A percentile compares a stretch with the other conserved stretches of the same genome.
These are phyloP conservation scores for Penicillium sp. DNA, from an alignment of 2,329 filamentous ascomycete species.

Conservation along the genomic window DNA sequence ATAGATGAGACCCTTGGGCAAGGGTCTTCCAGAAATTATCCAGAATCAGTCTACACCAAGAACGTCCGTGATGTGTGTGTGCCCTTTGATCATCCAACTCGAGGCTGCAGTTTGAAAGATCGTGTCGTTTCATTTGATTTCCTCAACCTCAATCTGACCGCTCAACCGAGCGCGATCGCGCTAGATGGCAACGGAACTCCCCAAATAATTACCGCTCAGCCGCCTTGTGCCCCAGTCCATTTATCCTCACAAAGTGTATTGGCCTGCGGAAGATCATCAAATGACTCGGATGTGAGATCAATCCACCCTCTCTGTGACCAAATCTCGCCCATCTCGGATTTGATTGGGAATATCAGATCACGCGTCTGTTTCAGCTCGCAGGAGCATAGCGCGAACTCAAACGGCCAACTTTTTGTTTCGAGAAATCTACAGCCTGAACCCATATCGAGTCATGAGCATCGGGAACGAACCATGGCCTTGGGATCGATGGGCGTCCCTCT, in stretches of 20 bases:
- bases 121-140: constrained; percentile 64
- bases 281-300: constrained; percentile 31
- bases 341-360: constrained; percentile 32
- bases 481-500: constrained; percentile 31
- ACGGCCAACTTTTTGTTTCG: constrained; percentile 8
- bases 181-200: constrained; percentile 55
- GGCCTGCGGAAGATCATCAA: constrained; percentile 31
- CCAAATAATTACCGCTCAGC: constrained; percentile 51
- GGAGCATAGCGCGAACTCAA: constrained; percentile 6
- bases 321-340: constrained; percentile 30
- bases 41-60: constrained; percentile 49
- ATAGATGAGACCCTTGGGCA: constrained; percentile 44
- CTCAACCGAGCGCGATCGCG: constrained; percentile 55
- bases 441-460: constrained; percentile 40
- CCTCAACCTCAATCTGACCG: constrained; percentile 49
- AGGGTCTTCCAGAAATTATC: constrained; percentile 41
- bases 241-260: constrained; percentile 41
- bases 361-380: constrained; percentile 22
- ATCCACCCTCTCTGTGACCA: constrained; percentile 33
- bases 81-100: constrained; percentile 49
- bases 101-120: constrained; percentile 47
- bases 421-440: constrained; percentile 15
- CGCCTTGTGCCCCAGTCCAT: constrained; percentile 39
- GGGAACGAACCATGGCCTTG: constrained; percentile 37
- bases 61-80: constrained; percentile 46